Conservation (phyloP, 139 green algal genomes). For the Auxenochlorella pyrenoidosa region DNA sequence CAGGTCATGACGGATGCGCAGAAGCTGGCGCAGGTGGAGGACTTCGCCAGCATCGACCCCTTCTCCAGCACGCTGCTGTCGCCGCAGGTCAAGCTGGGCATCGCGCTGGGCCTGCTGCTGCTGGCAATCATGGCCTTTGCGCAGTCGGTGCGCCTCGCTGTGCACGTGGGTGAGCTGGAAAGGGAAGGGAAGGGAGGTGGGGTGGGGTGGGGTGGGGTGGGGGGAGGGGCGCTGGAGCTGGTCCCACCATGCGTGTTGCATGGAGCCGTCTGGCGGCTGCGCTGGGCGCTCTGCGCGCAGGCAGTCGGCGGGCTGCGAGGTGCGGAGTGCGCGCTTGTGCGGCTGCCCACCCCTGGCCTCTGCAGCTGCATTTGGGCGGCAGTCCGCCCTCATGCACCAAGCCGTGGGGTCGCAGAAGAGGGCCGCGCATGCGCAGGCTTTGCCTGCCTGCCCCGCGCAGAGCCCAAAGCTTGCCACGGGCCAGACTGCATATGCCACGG, state of each 20-base stretch:
- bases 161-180: conserved; percentile 10
- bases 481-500: no score
- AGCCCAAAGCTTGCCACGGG: no score
- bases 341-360: not conserved
- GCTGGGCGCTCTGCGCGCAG: not conserved
- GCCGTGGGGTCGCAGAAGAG: no score
- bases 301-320: not conserved
- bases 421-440: no score
- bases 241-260: no score
- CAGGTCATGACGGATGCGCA: conserved; percentile 21
- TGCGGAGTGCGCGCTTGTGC: no score
- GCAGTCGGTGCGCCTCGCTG: conserved; percentile 24
- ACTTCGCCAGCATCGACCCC: conserved; percentile 8
- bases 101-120: conserved; percentile 23
- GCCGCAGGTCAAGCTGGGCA: conserved; percentile 25
- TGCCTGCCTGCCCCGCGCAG: no score
- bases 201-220: no score
- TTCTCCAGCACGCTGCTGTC: conserved; percentile 22
- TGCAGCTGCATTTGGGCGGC: no score
- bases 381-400: no score
- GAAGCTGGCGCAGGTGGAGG: not conserved
- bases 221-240: no score
- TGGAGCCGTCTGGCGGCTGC: no score
- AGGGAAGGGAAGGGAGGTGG: not conserved
- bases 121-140: conserved; percentile 18